phyloP scores from a whole-genome alignment of 2,329 filamentous ascomycete genomes.

The Kalmusia sp. region DNA sequence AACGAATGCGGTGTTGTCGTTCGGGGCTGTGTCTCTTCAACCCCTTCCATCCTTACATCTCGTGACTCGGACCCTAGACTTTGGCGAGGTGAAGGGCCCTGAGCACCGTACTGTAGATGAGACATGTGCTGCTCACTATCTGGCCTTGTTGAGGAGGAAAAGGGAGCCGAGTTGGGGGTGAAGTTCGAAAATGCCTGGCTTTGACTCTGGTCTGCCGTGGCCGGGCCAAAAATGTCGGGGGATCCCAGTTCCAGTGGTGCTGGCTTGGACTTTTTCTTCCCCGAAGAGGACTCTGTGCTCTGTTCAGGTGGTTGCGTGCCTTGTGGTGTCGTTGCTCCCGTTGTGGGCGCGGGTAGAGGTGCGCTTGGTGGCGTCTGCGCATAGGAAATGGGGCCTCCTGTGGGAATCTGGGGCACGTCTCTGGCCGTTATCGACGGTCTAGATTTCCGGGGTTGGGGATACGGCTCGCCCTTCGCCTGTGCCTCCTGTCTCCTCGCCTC shows the following conservation, averaged over 20 bases:
- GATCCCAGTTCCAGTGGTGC: conserved; percentile 43
- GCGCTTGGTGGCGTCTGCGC: conserved; percentile 38
- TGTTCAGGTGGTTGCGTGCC: conserved; percentile 33
- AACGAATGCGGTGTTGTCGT: conserved; percentile 51
- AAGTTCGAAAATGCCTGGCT: conserved; percentile 41
- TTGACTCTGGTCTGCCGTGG: conserved; percentile 30
- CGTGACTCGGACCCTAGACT: conserved; percentile 4
- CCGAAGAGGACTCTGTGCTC: conserved; percentile 43
- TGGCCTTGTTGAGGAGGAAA: conserved; percentile 41
- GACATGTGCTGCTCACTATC: conserved; percentile 24
- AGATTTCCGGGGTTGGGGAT: conserved; percentile 45
- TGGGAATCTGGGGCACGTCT: conserved; percentile 31
- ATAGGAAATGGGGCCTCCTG: conserved; percentile 30
- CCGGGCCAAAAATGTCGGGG: conserved; percentile 36
- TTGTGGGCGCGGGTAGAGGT: conserved; percentile 20
- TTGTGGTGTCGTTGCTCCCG: conserved; percentile 36
- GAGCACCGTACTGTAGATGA: background rate
- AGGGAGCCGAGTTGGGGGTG: conserved; percentile 45
- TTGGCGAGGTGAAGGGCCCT: background rate
- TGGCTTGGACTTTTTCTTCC: conserved; percentile 43
- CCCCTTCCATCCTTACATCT: conserved; percentile 47
- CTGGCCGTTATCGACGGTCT: conserved; percentile 38
- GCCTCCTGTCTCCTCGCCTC: conserved; percentile 53
- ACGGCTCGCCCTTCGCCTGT: conserved; percentile 47
- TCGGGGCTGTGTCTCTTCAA: conserved; percentile 46